Evolutionary conservation across 129 eudicot genomes (phyloP), one percentile per base, ranked within the genome.

Genomic region (Helichrysum umbraculigerum): DNA sequence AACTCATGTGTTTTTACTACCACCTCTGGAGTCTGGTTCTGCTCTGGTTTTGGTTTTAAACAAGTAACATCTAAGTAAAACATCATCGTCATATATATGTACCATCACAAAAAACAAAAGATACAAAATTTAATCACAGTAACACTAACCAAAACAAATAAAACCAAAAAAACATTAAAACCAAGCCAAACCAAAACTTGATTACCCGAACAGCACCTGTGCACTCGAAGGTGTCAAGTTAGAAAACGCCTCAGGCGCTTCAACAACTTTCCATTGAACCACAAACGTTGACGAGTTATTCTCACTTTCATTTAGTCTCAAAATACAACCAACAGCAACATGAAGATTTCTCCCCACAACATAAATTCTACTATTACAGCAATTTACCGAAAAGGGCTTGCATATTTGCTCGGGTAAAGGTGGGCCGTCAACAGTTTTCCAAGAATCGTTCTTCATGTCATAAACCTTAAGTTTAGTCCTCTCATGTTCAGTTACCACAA

Each of bases 401-500:
- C 96, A 86, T 75, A 93, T 88, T 74, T 88, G 87, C 72, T 90
- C 97, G 0, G 98, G 98, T 44, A 93, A 76, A 16, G 95, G 81
- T 33, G 89, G 81, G 33, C 98, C 98, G 11, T 77, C 74, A 0
- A 93, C 91, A 2, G 78, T 76, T 64, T 85, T 89, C 98, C 98
- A 93, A 10, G 82, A 56, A 78, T 93, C 98, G 6, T 56, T 78
- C 22, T 58, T 62, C 17, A 62, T 32, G 57, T 93, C 92, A 73
- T 93, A 93, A 28, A 93, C 97, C 83, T 93, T 93, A 65, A 93
- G 83, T 68, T 85, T 93, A 37, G 87, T 86, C 80, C 98, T 86
- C 71, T 93, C 98, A 39, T 93, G 98, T 44, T 93, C 98, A 0
- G 98, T 80, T 19, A 93, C 95, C 60, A 93, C 96, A 81, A 93